Percentiles rank a stretch among this genome's conserved stretches.
These are phyloP conservation scores for Dioszegia aurantiaca DNA, from an alignment of 768 basidiomycete species.

Conservation along the genomic window DNA sequence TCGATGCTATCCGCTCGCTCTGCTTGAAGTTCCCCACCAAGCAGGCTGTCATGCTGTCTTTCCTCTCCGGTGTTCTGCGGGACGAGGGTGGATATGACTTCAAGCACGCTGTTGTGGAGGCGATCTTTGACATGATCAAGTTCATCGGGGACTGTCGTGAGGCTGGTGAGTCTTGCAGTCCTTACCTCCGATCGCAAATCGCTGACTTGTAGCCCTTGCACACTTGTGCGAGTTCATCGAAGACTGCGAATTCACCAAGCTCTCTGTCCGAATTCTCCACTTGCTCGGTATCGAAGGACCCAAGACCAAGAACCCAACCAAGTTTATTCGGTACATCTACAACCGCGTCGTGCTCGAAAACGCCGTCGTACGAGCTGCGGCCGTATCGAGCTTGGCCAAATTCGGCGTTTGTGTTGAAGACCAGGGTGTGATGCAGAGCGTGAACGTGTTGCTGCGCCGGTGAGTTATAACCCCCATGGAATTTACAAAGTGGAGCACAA, in stretches of 20 bases:
- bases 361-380: conserved; percentile 93
- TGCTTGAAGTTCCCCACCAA: conserved; percentile 98
- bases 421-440: conserved; percentile 71
- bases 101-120: conserved; percentile 97
- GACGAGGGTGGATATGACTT: conserved; percentile 99
- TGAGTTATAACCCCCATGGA: conserved; percentile 54
- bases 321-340: conserved; percentile 99
- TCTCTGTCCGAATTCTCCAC: conserved; percentile 94
- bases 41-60: conserved; percentile 93
- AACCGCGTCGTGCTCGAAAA: conserved; percentile 99
- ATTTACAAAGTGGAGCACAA: background rate
- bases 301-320: conserved; percentile 90
- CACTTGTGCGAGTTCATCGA: conserved; percentile 99
- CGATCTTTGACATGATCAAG: conserved; percentile 99
- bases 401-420: conserved; percentile 90
- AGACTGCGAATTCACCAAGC: conserved; percentile 99
- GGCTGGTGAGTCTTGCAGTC: conserved; percentile 56
- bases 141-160: conserved; percentile 94
- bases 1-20: conserved; percentile 94
- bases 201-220: conserved; percentile 64
- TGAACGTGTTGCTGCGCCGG: conserved; percentile 78
- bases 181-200: background rate
- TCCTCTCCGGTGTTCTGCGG: conserved; percentile 91
- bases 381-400: conserved; percentile 90
- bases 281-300: conserved; percentile 94